These are phyloP conservation scores for Erigeron canadensis DNA, from an alignment of 129 eudicot species.

Conservation along the genomic window DNA sequence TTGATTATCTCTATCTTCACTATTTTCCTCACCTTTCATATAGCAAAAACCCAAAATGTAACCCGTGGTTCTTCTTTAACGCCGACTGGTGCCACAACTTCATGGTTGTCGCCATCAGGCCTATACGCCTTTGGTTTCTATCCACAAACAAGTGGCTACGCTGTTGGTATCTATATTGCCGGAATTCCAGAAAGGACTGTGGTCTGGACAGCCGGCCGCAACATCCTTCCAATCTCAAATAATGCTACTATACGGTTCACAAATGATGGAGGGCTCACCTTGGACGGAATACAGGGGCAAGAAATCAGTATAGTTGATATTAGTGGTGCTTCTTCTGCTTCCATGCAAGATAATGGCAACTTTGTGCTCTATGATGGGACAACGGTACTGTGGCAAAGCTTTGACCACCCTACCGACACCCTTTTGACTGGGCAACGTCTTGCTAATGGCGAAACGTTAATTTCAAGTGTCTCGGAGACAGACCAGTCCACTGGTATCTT, in stretches of 20 bases:
- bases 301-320: constrained; percentile 7
- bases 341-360: constrained; percentile 49
- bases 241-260: constrained; percentile 30
- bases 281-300: constrained; percentile 20
- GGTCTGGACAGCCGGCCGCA: constrained; percentile 49
- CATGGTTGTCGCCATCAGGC: constrained; percentile 52
- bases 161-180: constrained; percentile 40
- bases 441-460: constrained; percentile 15
- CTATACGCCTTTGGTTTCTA: constrained; percentile 56
- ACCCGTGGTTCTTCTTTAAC: constrained; percentile 25
- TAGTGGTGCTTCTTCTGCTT: constrained; percentile 28
- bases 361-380: constrained; percentile 12
- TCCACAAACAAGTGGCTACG: constrained; percentile 32
- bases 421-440: constrained; percentile 37
- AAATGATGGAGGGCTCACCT: constrained; percentile 35
- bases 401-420: constrained; percentile 45
- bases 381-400: constrained; percentile 38
- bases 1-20: no score
- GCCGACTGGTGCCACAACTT: constrained; percentile 30
- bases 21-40: no score
- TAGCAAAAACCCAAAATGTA: constrained; percentile 6
- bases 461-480: constrained; percentile 23
- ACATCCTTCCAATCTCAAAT: constrained; percentile 26
- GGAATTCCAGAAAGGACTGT: constrained; percentile 35
- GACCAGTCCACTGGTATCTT: constrained; percentile 36